phyloP scores from a whole-genome alignment of 208 protist species.

The Leishmania gerbilli region DNA sequence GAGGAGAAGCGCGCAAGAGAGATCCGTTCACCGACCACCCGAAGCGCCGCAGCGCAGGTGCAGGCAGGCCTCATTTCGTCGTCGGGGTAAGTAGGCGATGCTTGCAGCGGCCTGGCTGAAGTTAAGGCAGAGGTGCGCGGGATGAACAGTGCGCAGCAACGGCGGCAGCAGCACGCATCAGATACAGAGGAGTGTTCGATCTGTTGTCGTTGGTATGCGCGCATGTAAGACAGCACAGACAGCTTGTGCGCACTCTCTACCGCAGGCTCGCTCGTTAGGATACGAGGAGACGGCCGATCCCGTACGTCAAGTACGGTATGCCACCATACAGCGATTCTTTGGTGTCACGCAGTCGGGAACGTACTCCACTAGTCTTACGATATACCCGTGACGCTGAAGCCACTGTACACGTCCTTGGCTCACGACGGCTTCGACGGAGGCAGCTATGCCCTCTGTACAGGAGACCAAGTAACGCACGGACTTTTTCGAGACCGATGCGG shows the following conservation, averaged over 20 bases:
- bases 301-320: slow-evolving; percentile 30
- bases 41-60: not conserved
- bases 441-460: slow-evolving; percentile 44
- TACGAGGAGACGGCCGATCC: not conserved
- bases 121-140: not conserved
- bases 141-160: not conserved
- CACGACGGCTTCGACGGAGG: slow-evolving; percentile 59
- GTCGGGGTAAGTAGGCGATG: not conserved
- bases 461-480: slow-evolving; percentile 43
- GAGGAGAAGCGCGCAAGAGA: not conserved
- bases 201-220: not conserved
- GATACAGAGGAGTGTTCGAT: not conserved
- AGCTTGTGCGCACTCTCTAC: not conserved
- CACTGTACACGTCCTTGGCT: slow-evolving; percentile 73
- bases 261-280: not conserved
- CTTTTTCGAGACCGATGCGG: slow-evolving; percentile 29
- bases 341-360: slow-evolving; percentile 75
- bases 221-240: not conserved
- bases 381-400: slow-evolving; percentile 55
- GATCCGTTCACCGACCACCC: not conserved
- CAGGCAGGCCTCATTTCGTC: not conserved
- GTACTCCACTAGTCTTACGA: slow-evolving; percentile 49
- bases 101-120: not conserved
- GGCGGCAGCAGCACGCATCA: not conserved
- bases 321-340: slow-evolving; percentile 66